These are phyloP conservation scores for Chimonanthus salicifolius DNA, from an alignment of 164 flowering plant species.

Conservation along the genomic window DNA sequence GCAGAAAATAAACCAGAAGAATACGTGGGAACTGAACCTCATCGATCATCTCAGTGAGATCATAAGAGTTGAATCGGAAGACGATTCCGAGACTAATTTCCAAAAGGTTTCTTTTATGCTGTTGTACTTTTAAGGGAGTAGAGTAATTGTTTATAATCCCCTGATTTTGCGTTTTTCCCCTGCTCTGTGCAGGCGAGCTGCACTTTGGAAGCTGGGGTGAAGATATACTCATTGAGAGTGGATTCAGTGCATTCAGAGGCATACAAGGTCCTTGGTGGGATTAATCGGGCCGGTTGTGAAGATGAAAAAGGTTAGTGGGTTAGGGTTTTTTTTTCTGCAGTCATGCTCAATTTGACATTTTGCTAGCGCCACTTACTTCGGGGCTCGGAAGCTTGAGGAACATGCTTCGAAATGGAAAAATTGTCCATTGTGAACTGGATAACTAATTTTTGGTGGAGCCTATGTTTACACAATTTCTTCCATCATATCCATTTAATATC, in stretches of 20 bases:
- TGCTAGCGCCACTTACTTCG: background rate
- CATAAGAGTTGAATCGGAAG: slow-evolving; percentile 69
- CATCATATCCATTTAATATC: too few relatives aligned
- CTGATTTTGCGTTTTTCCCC: background rate
- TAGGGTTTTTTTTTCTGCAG: background rate
- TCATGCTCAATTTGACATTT: background rate
- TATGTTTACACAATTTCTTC: too few relatives aligned
- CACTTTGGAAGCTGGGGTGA: slow-evolving; percentile 96
- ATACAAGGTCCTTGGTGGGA: slow-evolving; percentile 96
- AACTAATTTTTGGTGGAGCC: too few relatives aligned
- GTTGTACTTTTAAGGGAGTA: background rate
- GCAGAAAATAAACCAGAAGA: slow-evolving; percentile 96
- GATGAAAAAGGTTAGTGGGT: slow-evolving; percentile 21
- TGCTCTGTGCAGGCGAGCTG: slow-evolving; percentile 77
- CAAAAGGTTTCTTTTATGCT: slow-evolving; percentile 55
- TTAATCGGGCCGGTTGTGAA: slow-evolving; percentile 82
- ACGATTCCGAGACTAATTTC: slow-evolving; percentile 77
- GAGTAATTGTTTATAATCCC: background rate
- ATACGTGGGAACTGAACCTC: slow-evolving; percentile 88
- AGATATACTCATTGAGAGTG: slow-evolving; percentile 86
- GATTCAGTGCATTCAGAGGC: slow-evolving; percentile 97
- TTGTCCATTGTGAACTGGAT: too few relatives aligned
- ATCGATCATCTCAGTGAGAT: slow-evolving; percentile 86
- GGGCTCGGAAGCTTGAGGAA: too few relatives aligned
- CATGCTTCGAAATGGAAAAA: too few relatives aligned